Evolutionary conservation across 345 rosid genomes (phyloP), one percentile per base, ranked within the genome.

Genomic region (Turritis glabra): DNA sequence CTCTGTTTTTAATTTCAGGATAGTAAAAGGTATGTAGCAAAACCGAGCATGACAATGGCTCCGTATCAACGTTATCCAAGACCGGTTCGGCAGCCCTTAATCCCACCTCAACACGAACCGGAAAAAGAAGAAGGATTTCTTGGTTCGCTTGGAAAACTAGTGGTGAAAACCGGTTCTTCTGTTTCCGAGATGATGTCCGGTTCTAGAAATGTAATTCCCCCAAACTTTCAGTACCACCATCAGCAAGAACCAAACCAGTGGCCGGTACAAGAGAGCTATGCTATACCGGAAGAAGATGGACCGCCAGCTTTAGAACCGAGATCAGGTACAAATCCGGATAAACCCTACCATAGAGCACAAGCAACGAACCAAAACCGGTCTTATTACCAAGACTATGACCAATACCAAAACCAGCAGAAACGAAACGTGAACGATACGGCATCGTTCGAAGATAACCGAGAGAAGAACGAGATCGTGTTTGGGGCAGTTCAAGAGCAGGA

Each of bases 401-500:
- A 70, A 11, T 81, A 77, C 23, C 87, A 85, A 40, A 57, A 15
- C 74, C 81, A 78, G 17, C 81, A 72, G 50, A 83, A 78, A 29
- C 85, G 80, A 60, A 81, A 76, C 13, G 79, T 76, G 8, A 75
- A 80, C 44, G 85, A 90, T 1, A 70, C 82, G 55, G 83, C 96
- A 14, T 83, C 82, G 70, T 85, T 84, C n/a, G 94, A 92, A 80
- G 86, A 86, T 46, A 83, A 84, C 84, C 22, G 69, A 43, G 91
- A 95, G 82, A 86, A 89, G 23, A 92, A 85, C 10, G 97, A 95
- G 86, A 85, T 95, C 2, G 97, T 95, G 37, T 95, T 92, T 18
- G 94, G 99, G 27, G 94, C 97, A 25, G 94, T 92, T 64, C 98
- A 95, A 72, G 96, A 88, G 76, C 92, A 90, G 30, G 96, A 85